Percentiles rank a stretch among this genome's conserved stretches.
Evolutionary conservation across 1,284 basidiomycete species (phyloP).

Genomic region (Vanrija sp.): DNA sequence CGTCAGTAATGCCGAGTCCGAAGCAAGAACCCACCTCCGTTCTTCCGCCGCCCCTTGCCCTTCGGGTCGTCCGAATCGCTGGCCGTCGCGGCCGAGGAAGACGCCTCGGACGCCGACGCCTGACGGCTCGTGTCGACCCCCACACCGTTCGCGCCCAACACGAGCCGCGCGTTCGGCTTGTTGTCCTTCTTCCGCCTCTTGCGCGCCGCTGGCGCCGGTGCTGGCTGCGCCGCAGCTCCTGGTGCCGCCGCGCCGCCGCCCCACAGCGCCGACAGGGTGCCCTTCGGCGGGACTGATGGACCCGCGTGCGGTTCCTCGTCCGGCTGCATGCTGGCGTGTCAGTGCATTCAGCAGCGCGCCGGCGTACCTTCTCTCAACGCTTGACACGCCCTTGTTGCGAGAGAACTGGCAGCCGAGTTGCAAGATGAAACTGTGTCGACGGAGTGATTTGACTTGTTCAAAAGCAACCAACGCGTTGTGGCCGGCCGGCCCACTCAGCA

Average conservation of each 20-base stretch:
- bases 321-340: no score
- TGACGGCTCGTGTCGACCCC: neutral
- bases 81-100: neutral
- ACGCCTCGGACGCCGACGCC: no score
- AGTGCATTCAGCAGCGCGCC: no score
- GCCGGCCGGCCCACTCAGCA: no score
- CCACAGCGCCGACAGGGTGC: conserved; percentile 1
- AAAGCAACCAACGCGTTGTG: no score
- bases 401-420: no score
- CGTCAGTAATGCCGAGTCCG: no score
- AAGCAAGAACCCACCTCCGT: neutral
- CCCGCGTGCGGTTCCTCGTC: neutral
- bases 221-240: neutral
- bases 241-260: neutral
- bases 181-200: conserved; percentile 16
- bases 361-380: no score
- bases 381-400: no score
- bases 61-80: neutral
- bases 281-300: neutral
- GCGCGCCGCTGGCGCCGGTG: neutral
- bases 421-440: no score
- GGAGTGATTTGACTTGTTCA: no score
- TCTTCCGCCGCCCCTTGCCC: neutral
- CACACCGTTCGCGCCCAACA: conserved; percentile 7
- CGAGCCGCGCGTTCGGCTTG: conserved; percentile 7